Base-by-base conservation (phyloP, 306 rosid species). In the Cucumis cinereus region DNA sequence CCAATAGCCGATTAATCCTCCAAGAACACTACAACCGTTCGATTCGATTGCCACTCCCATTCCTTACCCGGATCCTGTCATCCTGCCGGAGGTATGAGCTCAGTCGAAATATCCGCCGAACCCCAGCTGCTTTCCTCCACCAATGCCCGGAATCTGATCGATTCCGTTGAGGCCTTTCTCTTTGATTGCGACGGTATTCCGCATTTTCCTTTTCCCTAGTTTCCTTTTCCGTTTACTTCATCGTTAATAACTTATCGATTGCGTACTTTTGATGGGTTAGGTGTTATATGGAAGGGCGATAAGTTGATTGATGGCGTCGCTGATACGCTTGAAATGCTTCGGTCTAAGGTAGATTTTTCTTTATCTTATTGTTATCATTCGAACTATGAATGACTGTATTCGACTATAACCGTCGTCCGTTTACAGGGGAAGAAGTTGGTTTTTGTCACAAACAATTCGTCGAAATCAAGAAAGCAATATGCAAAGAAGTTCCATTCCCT, bases 201-300 rank as follows among this genome's bases (percentile, higher is more conserved):
- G 38, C 26, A 10, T 54, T 70, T 13, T 11, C 3, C 2, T 58
- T 71, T 5, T 53, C 47, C 15, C 3, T 5, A 4, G 10, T 40
- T 63, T 16, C 11, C 13, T 0, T 47, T 41, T 10, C 43, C 5
- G 28, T 1, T 28, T 24, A 8, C 24, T 49, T 2, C 10, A 9
- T n/a, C 26, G 7, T 19, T 2, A 5, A 11, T 26, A 8, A 6
- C 47, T 15, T 16, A 30, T 56, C 63, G 75, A n/a, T 33, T 23
- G 19, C 40, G 10, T 45, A 5, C 7, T 60, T 41, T 73, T 66
- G 41, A 64, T 33, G 33, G 64, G 33, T 40, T 64, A 87, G 98
- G 97, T 81, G 99, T 94, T 41, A 89, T 94, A 74, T 94, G 99
- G 99, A 94, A 92, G 79, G 99, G 90, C 24, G 88, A 90, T 56